These are phyloP conservation scores for Penicillium sclerotiorum DNA, from an alignment of 2,329 filamentous ascomycete genomes.

Conservation along the genomic window DNA sequence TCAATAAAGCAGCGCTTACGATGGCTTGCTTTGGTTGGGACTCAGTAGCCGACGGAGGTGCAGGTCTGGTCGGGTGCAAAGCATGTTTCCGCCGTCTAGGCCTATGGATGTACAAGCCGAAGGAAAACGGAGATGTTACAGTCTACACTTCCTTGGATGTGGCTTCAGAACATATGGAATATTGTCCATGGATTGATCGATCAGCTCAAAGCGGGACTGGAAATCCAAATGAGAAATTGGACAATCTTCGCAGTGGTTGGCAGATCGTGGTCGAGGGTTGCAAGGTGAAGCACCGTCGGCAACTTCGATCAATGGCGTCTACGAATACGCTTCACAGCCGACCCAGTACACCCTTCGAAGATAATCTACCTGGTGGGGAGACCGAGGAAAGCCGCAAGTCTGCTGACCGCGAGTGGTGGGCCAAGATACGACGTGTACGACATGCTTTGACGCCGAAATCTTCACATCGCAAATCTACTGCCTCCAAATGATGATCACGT, in stretches of 20 bases:
- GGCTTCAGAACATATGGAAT: constrained; percentile 74
- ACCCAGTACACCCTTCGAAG: constrained; percentile 23
- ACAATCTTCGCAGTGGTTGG: constrained; percentile 48
- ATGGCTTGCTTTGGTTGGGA: constrained; percentile 78
- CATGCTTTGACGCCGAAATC: constrained; percentile 70
- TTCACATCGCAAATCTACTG: constrained; percentile 50
- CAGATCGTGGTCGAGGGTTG: constrained; percentile 47
- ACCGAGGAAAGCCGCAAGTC: constrained; percentile 52
- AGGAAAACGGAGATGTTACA: constrained; percentile 55
- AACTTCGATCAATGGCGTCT: constrained; percentile 29
- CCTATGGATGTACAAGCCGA: constrained; percentile 90
- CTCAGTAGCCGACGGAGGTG: constrained; percentile 47
- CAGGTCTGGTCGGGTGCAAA: constrained; percentile 74
- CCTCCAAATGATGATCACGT: constrained; percentile 12
- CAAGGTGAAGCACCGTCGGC: constrained; percentile 42
- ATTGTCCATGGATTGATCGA: constrained; percentile 77
- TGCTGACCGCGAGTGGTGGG: constrained; percentile 74
- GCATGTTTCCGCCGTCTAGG: constrained; percentile 87
- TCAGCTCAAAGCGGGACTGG: constrained; percentile 58
- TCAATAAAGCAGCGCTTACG: constrained; percentile 66
- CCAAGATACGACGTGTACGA: constrained; percentile 70
- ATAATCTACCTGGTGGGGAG: constrained; percentile 36
- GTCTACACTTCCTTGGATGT: constrained; percentile 63
- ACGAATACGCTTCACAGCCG: constrained; percentile 33
- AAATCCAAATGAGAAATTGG: constrained; percentile 33